Evolutionary conservation across 163 green algal species (phyloP), one percentile per base, ranked within the genome.

Genomic region (Chlamydomonas reinhardtii): DNA sequence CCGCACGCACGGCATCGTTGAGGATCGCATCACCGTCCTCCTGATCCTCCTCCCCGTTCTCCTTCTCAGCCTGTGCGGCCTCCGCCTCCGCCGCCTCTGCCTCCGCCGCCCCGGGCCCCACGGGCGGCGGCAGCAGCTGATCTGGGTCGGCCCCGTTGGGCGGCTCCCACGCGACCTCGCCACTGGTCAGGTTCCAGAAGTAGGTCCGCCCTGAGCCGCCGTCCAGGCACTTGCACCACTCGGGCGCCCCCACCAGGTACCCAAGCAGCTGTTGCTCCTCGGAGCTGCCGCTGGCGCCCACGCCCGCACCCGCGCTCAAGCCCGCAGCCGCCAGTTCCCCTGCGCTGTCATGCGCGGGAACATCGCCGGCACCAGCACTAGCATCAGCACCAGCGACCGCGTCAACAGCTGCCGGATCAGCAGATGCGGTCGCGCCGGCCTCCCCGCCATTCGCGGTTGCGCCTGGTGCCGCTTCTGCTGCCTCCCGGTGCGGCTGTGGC

Each of bases 201-300:
- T 95, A 95, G 6, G 89, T 66, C 75, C 82, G 87, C 27, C 79
- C 82, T 19, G 90, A 91, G 71, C 86, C 87, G 24, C 82, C 92
- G 85, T 95, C 92, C 72, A 94, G 73, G 65, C 93, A 91, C 81
- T 94, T 94, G 84, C 74, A 89, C 92, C 92, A 95, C 16, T 91
- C 85, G 29, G 92, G 90, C 4, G 86, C 88, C 22, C 70, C 54
- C 20, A 61, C 61, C 17, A 95, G 83, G 78, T 89, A 88, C 25
- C 90, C 92, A 29, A 95, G 87, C 69, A 92, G 79, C 8, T 84
- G 73, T 85, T 95, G 92, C 77, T 95, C 92, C 39, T 86, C 83
- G 62, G 83, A 72, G 34, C 56, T 25, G 72, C 24, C 20, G 43
- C 77, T 8, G 9, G 17, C 73, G 25, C 29, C 43, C 9, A 17